These are phyloP conservation scores for Xylaria palmicola DNA, from an alignment of 495 filamentous ascomycete species.

Conservation along the genomic window DNA sequence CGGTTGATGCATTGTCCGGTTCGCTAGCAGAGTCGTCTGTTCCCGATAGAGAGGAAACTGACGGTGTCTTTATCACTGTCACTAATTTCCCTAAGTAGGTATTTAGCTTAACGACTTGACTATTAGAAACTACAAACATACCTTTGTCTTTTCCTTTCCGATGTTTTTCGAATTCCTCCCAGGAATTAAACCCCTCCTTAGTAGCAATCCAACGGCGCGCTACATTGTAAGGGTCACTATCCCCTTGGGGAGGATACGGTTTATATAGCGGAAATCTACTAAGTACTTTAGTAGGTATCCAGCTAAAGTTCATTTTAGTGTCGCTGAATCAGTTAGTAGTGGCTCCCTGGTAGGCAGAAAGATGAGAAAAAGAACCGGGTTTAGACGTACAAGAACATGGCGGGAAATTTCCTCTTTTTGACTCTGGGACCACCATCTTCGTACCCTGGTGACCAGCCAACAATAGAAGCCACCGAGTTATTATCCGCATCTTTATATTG, in stretches of 20 bases:
- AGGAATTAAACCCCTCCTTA: constrained; percentile 23
- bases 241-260: background rate
- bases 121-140: background rate
- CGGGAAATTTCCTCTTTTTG: constrained; percentile 40
- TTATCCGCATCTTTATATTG: constrained; percentile 16
- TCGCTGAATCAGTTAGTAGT: constrained; percentile 20
- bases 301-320: constrained; percentile 15
- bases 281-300: constrained; percentile 23
- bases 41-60: constrained; percentile 14
- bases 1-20: background rate
- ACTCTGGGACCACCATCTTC: constrained; percentile 36
- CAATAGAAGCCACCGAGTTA: too few relatives aligned
- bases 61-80: background rate
- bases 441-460: constrained; percentile 41
- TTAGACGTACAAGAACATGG: constrained; percentile 35
- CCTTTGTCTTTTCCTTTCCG: constrained; percentile 10
- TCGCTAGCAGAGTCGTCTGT: background rate
- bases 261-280: constrained; percentile 23
- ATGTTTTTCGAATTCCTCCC: constrained; percentile 22
- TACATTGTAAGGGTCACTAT: constrained; percentile 23
- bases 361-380: background rate
- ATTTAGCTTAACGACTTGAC: background rate
- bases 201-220: constrained; percentile 31
- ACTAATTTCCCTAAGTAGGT: background rate
- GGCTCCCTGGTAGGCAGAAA: background rate